These are phyloP conservation scores for Candida qinlingensis DNA, from an alignment of 805 yeast genomes.

Conservation along the genomic window DNA sequence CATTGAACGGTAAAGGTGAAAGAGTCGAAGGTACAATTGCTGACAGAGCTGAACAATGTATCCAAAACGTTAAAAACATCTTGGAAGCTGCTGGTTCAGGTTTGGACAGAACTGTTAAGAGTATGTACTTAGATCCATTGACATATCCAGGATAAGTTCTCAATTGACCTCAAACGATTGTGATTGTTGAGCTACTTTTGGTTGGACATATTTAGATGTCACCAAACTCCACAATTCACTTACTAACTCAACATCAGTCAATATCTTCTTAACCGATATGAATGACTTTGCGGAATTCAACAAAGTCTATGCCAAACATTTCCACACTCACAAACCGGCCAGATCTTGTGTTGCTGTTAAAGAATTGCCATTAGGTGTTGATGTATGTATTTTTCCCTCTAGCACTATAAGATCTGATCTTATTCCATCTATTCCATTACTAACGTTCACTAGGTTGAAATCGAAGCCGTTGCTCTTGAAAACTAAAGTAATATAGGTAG, in stretches of 20 bases:
- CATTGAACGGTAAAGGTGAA: constrained; percentile 77
- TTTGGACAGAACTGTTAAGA: constrained; percentile 79
- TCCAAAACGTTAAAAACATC: constrained; percentile 63
- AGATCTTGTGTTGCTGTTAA: constrained; percentile 97
- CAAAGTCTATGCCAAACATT: constrained; percentile 73
- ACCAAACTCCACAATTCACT: background rate
- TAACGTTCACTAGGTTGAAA: constrained; percentile 46
- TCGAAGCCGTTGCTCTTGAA: constrained; percentile 89
- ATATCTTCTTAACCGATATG: constrained; percentile 89
- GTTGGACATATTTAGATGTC: too few species aligned
- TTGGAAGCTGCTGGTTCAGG: constrained; percentile 83
- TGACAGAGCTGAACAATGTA: constrained; percentile 72
- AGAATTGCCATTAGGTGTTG: constrained; percentile 82
- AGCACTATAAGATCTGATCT: background rate
- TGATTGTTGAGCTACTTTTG: too few species aligned
- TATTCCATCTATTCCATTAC: background rate
- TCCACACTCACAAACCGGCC: constrained; percentile 81
- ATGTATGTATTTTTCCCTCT: constrained; percentile 28
- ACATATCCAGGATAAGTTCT: too few species aligned
- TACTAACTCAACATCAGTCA: constrained; percentile 29
- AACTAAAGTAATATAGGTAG: constrained; percentile 19
- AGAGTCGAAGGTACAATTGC: constrained; percentile 72
- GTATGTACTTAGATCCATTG: constrained; percentile 22
- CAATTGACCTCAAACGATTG: too few species aligned
- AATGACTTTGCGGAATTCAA: constrained; percentile 79